Base-by-base conservation (phyloP, 306 rosid species). In the Casuarina equisetifolia region DNA sequence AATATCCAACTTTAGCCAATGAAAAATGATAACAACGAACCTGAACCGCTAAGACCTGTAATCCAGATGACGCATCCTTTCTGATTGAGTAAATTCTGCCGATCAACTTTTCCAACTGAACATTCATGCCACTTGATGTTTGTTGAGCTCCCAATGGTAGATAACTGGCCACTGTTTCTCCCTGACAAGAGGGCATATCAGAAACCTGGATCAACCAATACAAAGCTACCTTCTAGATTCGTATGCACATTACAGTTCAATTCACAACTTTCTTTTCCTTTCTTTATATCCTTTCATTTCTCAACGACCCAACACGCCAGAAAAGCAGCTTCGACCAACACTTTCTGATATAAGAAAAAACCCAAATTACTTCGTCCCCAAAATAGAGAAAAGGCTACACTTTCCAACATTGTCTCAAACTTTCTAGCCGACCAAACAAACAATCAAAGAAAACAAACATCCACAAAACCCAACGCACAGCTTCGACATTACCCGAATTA, bases 1-100 rank as follows among this genome's bases (percentile, higher is more conserved):
- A 17, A 16, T 40, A 66, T 39, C 20, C 70, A 66, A 66, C 32
- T 15, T 66, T 66, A 39, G 48, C 25, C 10, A 72, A 9, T 35
- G 36, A 74, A 73, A 25, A 80, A 45, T 39, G 32, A 73, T 1
- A 64, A 43, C 42, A 48, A 39, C 79, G 72, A 72, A 91, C 96
- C 96, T 79, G 96, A 91, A 67, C 93, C 91, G 49, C 96, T 91
- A 70, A 91, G 93, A 73, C 96, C 96, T 1, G 96, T 91, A 82
- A 91, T 79, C 96, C 96, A 91, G 74, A 91, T 82, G 2, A 89
- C 91, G 53, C 96, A 91, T 44, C 96, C 96, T 73, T 84, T 91
- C 68, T 91, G 96, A 46, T 86, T 68, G 12, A 91, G 90, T 51
- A 91, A 76, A 49, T 82, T 83, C 52, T 87, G 89, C 70, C 89